Evolutionary conservation across 345 rosid genomes (phyloP).

Genomic region (Turnera subulata): DNA sequence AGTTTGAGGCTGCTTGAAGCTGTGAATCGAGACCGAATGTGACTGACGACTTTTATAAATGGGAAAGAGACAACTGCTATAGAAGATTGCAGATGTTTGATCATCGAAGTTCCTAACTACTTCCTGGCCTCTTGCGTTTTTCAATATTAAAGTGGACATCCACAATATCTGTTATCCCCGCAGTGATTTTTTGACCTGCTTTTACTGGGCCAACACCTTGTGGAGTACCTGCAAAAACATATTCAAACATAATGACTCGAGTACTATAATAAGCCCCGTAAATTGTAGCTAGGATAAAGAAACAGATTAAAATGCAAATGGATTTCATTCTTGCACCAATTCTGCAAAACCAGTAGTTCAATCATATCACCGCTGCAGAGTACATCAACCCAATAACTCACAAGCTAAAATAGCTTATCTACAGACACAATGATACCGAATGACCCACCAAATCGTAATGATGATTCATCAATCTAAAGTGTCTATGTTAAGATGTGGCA

Average conservation of each 20-base stretch:
- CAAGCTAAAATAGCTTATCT: too few relatives aligned
- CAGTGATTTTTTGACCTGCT: constrained; percentile 77
- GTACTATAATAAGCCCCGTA: neutral
- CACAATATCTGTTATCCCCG: constrained; percentile 71
- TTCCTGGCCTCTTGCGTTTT: constrained; percentile 46
- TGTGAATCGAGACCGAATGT: neutral
- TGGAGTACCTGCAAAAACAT: constrained; percentile 67
- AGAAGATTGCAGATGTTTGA: neutral
- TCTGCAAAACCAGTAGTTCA: too few relatives aligned
- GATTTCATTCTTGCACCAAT: too few relatives aligned
- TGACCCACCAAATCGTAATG: too few relatives aligned
- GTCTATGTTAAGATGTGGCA: neutral
- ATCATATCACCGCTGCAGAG: too few relatives aligned
- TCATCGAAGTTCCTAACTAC: constrained; percentile 1
- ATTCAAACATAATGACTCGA: constrained; percentile 6
- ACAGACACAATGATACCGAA: too few relatives aligned
- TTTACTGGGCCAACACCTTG: constrained; percentile 88
- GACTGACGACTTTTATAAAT: neutral
- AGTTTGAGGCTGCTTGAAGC: neutral
- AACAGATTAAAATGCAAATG: too few relatives aligned
- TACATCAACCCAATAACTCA: too few relatives aligned
- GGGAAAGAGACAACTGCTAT: neutral
- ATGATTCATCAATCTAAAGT: neutral
- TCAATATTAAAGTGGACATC: constrained; percentile 58
- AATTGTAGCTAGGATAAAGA: too few relatives aligned